Evolutionary conservation across 495 filamentous ascomycete genomes (phyloP), one percentile per base, ranked within the genome.

Genomic region (Annulohypoxylon nitens): DNA sequence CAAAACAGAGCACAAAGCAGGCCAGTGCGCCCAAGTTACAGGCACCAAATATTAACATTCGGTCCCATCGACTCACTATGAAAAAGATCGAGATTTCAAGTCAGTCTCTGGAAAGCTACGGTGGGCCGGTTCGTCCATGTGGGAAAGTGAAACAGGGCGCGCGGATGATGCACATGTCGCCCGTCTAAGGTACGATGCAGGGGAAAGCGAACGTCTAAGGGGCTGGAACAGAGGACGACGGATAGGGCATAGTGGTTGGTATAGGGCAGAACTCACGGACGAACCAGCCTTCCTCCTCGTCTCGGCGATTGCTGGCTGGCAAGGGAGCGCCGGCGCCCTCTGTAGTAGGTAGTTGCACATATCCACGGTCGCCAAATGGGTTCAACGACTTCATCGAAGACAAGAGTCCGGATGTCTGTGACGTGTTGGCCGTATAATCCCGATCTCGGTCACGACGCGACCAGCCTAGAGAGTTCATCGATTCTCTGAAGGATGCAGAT

Each of bases 251-350:
- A 51, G 45, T 59, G 57, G 51, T 10, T 9, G 36, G 36, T 12
- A 43, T 58, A 51, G 45, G 62, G 59, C 57, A 55, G 69, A 81
- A 97, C 96, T 95, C 89, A 99, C 96, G 85, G 68, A 92, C 93
- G 88, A 99, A 94, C 89, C 92, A 98, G 57, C 90, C 92, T 81
- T 97, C 96, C 73, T 99, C 96, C 82, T 98, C 96, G 71, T 97
- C 94, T 64, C 95, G 88, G 73, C 96, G 88, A 77, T 74, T 93
- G 62, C 93, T 86, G 63, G 95, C 95, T 43, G 95, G 95, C 26
- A 97, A 83, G 41, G 94, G 94, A 67, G 95, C 93, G 48, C 94
- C 96, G 36, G 93, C 88, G 60, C 83, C 87, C 80, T 97, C 94
- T 54, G 81, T 92, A 77, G 93, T 97, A 55, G 96, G 96, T 41